Percentiles rank a stretch among this genome's conserved stretches.
Evolutionary conservation across 1,284 basidiomycete genomes (phyloP).

Genomic region (Neotropicomus parvogracilis): DNA sequence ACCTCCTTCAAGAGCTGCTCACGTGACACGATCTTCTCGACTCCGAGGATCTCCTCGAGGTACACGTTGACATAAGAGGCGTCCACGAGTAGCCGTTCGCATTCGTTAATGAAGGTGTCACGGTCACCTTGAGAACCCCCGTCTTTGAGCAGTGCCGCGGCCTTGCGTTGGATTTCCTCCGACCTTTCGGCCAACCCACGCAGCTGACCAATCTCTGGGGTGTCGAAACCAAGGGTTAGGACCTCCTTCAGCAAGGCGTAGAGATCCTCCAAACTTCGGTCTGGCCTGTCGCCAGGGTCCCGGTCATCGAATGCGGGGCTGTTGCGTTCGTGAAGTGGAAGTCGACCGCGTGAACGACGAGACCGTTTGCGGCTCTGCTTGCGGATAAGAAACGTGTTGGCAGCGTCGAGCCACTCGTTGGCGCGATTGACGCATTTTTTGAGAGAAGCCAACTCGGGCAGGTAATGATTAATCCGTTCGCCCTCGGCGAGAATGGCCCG

Average conservation of each 20-base stretch:
- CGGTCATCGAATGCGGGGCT: slow-evolving; percentile 39
- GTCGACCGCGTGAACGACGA: slow-evolving; percentile 57
- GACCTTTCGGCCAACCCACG: slow-evolving; percentile 58
- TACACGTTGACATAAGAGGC: slow-evolving; percentile 75
- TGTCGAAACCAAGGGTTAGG: slow-evolving; percentile 74
- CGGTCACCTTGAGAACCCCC: slow-evolving; percentile 40
- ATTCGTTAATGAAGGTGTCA: slow-evolving; percentile 61
- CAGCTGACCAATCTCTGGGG: slow-evolving; percentile 64
- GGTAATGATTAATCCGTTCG: slow-evolving; percentile 74
- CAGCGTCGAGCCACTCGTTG: slow-evolving; percentile 81
- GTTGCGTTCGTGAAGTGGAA: slow-evolving; percentile 37
- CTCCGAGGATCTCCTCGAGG: slow-evolving; percentile 67
- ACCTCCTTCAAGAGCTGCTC: slow-evolving; percentile 69
- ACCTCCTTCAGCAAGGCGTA: slow-evolving; percentile 68
- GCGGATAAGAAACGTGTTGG: slow-evolving; percentile 65
- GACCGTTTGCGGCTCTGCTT: slow-evolving; percentile 73
- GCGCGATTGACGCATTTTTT: slow-evolving; percentile 78
- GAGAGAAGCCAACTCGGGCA: slow-evolving; percentile 71
- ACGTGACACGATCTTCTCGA: slow-evolving; percentile 74
- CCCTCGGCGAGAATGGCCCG: slow-evolving; percentile 81
- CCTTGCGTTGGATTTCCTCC: slow-evolving; percentile 59
- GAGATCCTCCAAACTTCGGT: slow-evolving; percentile 65
- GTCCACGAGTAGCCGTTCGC: slow-evolving; percentile 64
- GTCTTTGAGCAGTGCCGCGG: slow-evolving; percentile 45
- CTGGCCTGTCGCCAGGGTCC: slow-evolving; percentile 62